phyloP scores from a whole-genome alignment of 108 stramenopile species.

The Mayamaea pseudoterrestris region DNA sequence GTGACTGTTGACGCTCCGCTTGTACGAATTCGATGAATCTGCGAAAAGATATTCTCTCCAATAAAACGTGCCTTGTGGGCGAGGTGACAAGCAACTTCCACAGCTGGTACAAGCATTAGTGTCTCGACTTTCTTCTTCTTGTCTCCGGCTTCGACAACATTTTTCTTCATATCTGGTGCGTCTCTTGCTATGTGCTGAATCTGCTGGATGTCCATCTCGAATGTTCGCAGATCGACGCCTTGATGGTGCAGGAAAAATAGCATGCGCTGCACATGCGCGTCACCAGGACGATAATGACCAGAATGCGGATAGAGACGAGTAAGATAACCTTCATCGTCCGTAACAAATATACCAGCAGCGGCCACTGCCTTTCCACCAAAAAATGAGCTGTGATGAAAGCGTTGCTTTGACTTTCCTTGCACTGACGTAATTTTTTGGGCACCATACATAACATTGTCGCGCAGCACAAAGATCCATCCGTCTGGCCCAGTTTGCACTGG shows the following conservation, averaged over 20 bases:
- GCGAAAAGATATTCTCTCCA: slow-evolving; percentile 47
- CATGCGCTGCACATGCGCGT: slow-evolving; percentile 64
- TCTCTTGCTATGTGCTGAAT: slow-evolving; percentile 70
- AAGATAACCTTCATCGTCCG: slow-evolving; percentile 31
- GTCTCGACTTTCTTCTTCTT: slow-evolving; percentile 54
- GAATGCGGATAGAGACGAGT: slow-evolving; percentile 48
- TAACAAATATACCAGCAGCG: slow-evolving; percentile 61
- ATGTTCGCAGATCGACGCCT: slow-evolving; percentile 55
- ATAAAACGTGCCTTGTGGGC: slow-evolving; percentile 58
- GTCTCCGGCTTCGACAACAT: slow-evolving; percentile 11
- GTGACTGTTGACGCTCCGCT: slow-evolving; percentile 35
- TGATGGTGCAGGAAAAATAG: slow-evolving; percentile 53
- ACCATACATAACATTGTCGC: slow-evolving; percentile 68
- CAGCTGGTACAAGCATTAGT: slow-evolving; percentile 36
- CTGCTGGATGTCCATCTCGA: slow-evolving; percentile 81
- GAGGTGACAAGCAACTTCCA: slow-evolving; percentile 49
- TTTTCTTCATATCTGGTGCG: background rate
- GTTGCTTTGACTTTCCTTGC: slow-evolving; percentile 24
- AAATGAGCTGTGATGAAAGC: slow-evolving; percentile 86
- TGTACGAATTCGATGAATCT: slow-evolving; percentile 58
- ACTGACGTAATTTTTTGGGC: slow-evolving; percentile 63
- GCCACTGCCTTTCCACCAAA: slow-evolving; percentile 68
- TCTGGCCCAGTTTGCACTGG: slow-evolving; percentile 57
- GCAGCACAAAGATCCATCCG: slow-evolving; percentile 83
- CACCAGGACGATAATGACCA: slow-evolving; percentile 58